Base-by-base conservation (phyloP, 495 filamentous ascomycete genomes). In the Penicillium canescens region DNA sequence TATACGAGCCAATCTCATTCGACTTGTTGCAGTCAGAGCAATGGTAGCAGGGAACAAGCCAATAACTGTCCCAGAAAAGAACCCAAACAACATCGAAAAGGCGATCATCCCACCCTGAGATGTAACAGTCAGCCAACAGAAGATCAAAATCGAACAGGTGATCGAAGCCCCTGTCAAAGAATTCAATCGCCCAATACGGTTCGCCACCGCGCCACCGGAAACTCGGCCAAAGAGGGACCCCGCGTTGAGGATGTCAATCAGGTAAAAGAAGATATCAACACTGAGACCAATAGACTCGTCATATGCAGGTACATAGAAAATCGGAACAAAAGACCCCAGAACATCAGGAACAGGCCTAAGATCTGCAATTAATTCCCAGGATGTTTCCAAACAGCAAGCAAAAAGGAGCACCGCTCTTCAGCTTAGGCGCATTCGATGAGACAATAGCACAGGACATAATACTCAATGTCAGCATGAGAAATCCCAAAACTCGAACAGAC, bases 401-500 rank as follows among this genome's bases (percentile, higher is more conserved):
- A 42, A 46, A 62, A 50, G 35, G 18, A 39, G 28, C 28, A 2
- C 28, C 34, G 26, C 54, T 48, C 39, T 50, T 47, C 13, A 56
- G 20, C n/a, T 46, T 54, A 16, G 57, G 63, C 7, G 49, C 52
- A 35, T 50, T 56, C 4, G 48, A 34, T 21, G 23, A 33, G 7
- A 84, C 54, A 9, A 67, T 50, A 1, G 78, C 6, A 44, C 66
- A 68, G 34, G 78, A 70, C 11, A 80, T 60, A 1, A 50, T 36
- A 34, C 84, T 61, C 6, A 71, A 62, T 0, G 55, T 72, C 0
- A 87, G 55, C 56, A 82, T 78, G 40, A 91, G 73, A 64, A 89
- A 86, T 0, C 78, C 88, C 42, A 88, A 66, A 6, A 78, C 69
- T 35, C 88, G 74, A 12, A 89, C 77, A 1, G 86, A 82, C 86